These are phyloP conservation scores for Starmerella riodocensis DNA, from an alignment of 805 yeast species.

Conservation along the genomic window DNA sequence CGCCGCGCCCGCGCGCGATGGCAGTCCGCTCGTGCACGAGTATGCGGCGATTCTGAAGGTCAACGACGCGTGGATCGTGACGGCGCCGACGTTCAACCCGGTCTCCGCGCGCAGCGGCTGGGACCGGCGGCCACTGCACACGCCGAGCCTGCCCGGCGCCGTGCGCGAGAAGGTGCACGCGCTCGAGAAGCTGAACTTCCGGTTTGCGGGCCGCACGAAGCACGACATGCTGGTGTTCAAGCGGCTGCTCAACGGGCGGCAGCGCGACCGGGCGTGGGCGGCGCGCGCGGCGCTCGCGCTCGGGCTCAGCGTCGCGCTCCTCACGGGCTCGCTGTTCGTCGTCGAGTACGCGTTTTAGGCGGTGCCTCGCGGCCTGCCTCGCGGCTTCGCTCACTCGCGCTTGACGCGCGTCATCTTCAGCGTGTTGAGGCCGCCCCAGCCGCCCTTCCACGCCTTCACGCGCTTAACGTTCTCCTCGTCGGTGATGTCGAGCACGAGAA, in stretches of 20 bases:
- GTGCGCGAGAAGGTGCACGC: slow-evolving; percentile 28
- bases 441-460: slow-evolving; percentile 68
- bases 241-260: slow-evolving; percentile 4
- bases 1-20: background rate
- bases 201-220: slow-evolving; percentile 37
- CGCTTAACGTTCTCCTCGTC: slow-evolving; percentile 44
- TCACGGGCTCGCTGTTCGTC: slow-evolving; percentile 12
- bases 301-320: slow-evolving; percentile 5
- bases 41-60: slow-evolving; percentile 13
- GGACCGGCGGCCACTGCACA: background rate
- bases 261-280: slow-evolving; percentile 8
- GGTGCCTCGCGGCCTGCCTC: too few species aligned
- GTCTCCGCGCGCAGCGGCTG: background rate
- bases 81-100: slow-evolving; percentile 4
- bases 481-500: slow-evolving; percentile 54
- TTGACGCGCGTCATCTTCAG: slow-evolving; percentile 8
- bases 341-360: slow-evolving; percentile 10
- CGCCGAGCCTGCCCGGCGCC: slow-evolving; percentile 5
- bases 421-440: slow-evolving; percentile 46
- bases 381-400: slow-evolving; percentile 7
- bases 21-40: slow-evolving; percentile 2
- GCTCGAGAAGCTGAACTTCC: slow-evolving; percentile 39
- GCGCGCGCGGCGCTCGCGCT: slow-evolving; percentile 1
- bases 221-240: slow-evolving; percentile 31
- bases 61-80: slow-evolving; percentile 1